phyloP scores from a whole-genome alignment of 2,329 filamentous ascomycete genomes.

The Ophiobolus disseminans region DNA sequence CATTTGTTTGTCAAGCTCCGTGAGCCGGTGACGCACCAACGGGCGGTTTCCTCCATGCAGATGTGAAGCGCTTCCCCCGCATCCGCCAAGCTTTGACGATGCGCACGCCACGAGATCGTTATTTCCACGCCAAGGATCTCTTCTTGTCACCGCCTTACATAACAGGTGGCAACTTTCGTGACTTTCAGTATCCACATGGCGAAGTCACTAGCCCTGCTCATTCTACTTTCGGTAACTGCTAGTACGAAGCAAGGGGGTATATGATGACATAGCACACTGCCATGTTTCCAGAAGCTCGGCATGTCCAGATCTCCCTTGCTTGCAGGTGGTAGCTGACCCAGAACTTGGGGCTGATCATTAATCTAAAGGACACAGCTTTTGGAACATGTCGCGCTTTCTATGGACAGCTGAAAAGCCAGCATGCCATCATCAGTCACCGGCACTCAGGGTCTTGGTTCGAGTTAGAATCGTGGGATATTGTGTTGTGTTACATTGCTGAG shows the following conservation, averaged over 20 bases:
- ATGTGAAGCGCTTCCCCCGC: conserved; percentile 7
- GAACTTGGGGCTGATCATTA: not conserved
- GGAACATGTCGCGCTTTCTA: not conserved
- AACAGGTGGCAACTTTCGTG: conserved; percentile 1
- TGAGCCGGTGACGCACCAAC: not conserved
- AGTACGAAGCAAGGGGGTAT: not conserved
- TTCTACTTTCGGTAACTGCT: not conserved
- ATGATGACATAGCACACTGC: not conserved
- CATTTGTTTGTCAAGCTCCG: not conserved
- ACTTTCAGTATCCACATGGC: not conserved
- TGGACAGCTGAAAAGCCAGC: not conserved
- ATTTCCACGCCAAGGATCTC: not conserved
- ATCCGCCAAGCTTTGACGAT: conserved; percentile 18
- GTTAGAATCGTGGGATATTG: no score
- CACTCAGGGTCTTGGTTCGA: not conserved
- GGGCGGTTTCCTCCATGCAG: not conserved
- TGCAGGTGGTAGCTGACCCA: not conserved
- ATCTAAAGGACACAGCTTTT: not conserved
- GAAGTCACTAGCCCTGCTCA: not conserved
- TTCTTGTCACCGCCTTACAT: not conserved
- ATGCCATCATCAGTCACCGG: not conserved
- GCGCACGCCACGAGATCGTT: conserved; percentile 1
- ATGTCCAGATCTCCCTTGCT: not conserved
- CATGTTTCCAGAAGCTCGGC: not conserved
- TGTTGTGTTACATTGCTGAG: not conserved